A percentile compares a stretch with the other conserved stretches of the same genome.
These are phyloP conservation scores for Waltergamsia citrina DNA, from an alignment of 2,329 filamentous ascomycete genomes.

Conservation along the genomic window DNA sequence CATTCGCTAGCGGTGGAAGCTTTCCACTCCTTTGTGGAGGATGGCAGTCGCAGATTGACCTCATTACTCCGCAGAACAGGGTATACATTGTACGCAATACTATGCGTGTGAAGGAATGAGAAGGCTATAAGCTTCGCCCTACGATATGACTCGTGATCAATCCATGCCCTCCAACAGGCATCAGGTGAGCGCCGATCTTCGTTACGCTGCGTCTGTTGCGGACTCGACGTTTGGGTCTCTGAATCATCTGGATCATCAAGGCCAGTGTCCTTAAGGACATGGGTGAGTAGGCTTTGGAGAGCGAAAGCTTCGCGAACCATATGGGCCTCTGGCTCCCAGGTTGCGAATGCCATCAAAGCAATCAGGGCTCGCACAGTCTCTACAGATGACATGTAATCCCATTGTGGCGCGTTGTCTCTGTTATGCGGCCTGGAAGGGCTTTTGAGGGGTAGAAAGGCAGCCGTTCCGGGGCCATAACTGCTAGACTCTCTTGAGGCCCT, in stretches of 20 bases:
- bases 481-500: slow-evolving; percentile 13
- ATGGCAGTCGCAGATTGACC: slow-evolving; percentile 21
- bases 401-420: background rate
- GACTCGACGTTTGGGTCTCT: background rate
- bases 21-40: slow-evolving; percentile 25
- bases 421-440: background rate
- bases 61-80: slow-evolving; percentile 25
- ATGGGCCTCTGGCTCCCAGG: slow-evolving; percentile 22
- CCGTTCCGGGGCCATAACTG: slow-evolving; percentile 14
- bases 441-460: slow-evolving; percentile 11
- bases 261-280: slow-evolving; percentile 21
- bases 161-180: slow-evolving; percentile 19
- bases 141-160: slow-evolving; percentile 18
- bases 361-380: slow-evolving; percentile 22
- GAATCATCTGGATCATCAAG: slow-evolving; percentile 20
- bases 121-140: slow-evolving; percentile 26
- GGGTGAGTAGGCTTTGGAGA: slow-evolving; percentile 20
- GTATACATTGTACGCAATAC: slow-evolving; percentile 26
- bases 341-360: slow-evolving; percentile 26
- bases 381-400: slow-evolving; percentile 15
- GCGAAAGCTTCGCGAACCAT: slow-evolving; percentile 23
- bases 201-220: too few species aligned
- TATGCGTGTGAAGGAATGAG: slow-evolving; percentile 26
- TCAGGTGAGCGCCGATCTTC: slow-evolving; percentile 1
- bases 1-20: slow-evolving; percentile 18